Conservation (phyloP, 2,329 filamentous ascomycete species). For the Zarea fungicola region DNA sequence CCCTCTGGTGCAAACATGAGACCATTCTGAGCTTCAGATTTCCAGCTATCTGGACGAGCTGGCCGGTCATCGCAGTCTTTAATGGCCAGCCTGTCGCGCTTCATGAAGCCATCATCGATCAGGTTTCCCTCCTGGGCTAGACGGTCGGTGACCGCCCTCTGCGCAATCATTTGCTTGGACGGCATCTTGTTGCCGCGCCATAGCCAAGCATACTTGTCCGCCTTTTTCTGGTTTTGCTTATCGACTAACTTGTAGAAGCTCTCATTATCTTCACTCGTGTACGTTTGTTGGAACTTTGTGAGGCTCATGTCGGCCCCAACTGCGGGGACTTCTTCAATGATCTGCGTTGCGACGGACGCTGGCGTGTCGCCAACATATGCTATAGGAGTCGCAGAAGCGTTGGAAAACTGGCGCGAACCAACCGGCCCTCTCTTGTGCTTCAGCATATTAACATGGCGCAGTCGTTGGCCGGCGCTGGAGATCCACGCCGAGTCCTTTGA, state of each 20-base stretch:
- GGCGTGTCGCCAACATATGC: slow-evolving; percentile 72
- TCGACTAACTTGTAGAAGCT: slow-evolving; percentile 92
- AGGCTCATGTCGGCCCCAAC: slow-evolving; percentile 77
- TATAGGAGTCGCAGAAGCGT: slow-evolving; percentile 53
- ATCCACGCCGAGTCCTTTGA: slow-evolving; percentile 86
- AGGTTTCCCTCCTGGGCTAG: slow-evolving; percentile 43
- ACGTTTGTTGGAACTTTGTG: slow-evolving; percentile 80
- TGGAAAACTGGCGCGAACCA: slow-evolving; percentile 19
- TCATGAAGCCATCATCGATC: slow-evolving; percentile 49
- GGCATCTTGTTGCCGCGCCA: slow-evolving; percentile 84
- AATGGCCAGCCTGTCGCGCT: slow-evolving; percentile 56
- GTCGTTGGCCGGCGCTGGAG: slow-evolving; percentile 65
- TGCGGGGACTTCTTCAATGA: slow-evolving; percentile 36
- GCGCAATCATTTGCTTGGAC: slow-evolving; percentile 70
- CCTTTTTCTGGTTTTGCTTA: slow-evolving; percentile 77
- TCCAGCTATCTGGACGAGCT: slow-evolving; percentile 73
- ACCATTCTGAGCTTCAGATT: slow-evolving; percentile 66
- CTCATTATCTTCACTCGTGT: slow-evolving; percentile 97
- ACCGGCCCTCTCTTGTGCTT: slow-evolving; percentile 40
- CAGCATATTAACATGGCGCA: slow-evolving; percentile 78
- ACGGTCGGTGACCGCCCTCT: slow-evolving; percentile 55
- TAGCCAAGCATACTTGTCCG: slow-evolving; percentile 83
- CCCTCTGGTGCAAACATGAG: slow-evolving; percentile 81
- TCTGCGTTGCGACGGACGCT: slow-evolving; percentile 43
- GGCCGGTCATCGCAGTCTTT: slow-evolving; percentile 65